Conservation (phyloP, 805 yeast species). For the Metschnikowia hibisci region DNA sequence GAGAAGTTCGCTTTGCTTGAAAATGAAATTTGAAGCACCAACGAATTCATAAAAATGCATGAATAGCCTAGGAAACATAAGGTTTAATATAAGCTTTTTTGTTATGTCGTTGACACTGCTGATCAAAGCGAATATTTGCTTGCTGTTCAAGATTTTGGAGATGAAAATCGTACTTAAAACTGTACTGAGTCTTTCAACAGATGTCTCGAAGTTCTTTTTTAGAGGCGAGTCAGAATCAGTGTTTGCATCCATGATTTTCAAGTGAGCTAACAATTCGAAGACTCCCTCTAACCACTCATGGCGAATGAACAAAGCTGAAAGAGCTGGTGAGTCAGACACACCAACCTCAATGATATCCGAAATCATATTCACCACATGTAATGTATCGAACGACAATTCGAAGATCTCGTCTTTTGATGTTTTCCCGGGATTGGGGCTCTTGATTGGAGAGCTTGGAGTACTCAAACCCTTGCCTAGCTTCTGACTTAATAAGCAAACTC, state of each 20-base stretch:
- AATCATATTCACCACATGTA: constrained; percentile 35
- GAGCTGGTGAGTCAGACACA: constrained; percentile 19
- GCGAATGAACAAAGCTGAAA: constrained; percentile 24
- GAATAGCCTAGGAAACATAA: constrained; percentile 34
- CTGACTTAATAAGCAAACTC: constrained; percentile 26
- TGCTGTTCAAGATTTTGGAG: constrained; percentile 22
- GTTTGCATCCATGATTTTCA: constrained; percentile 19
- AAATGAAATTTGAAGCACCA: constrained; percentile 31
- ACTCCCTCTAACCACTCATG: constrained; percentile 38
- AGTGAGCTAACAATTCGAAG: constrained; percentile 35
- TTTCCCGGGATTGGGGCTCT: constrained; percentile 2
- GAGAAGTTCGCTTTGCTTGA: constrained; percentile 30
- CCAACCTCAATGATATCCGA: constrained; percentile 30
- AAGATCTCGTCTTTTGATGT: constrained; percentile 14
- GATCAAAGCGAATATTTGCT: constrained; percentile 23
- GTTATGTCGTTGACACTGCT: constrained; percentile 33
- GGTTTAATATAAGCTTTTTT: constrained; percentile 28
- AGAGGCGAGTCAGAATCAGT: constrained; percentile 23
- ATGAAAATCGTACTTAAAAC: constrained; percentile 37
- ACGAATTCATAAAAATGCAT: constrained; percentile 34
- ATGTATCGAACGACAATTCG: constrained; percentile 27
- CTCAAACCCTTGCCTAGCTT: constrained; percentile 30
- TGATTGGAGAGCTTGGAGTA: constrained; percentile 32
- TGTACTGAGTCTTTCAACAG: constrained; percentile 27
- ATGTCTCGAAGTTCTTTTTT: constrained; percentile 14